Base-by-base conservation (phyloP, 1,139 yeast genomes). In the Kazachstania sp. region DNA sequence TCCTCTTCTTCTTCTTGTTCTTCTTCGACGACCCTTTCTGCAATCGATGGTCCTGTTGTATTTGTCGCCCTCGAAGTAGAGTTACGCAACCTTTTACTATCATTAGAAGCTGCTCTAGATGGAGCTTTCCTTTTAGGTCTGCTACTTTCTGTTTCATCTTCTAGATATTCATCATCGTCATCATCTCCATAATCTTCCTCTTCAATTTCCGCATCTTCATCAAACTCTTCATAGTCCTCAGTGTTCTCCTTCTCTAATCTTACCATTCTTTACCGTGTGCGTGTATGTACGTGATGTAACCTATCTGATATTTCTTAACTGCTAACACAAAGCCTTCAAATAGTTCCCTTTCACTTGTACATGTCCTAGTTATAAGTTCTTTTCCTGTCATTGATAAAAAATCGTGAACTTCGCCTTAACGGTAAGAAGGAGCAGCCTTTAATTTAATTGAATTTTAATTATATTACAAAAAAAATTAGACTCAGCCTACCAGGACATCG, bases 161-260 rank as follows among this genome's bases (percentile, higher is more conserved):
- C 52, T 29, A 45, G 49, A 13, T 45, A 48, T 28, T 51, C 51
- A 5, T 45, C 51, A 7, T 48, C 52, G 15, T 39, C 39, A 19
- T 30, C 46, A 12, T 28, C 43, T 16, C 34, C 39, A 3, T 26
- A 20, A 11, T 37, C 43, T 11, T 50, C 55, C 15, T 44, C 51
- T 19, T 39, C 37, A 6, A 37, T 19, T 12, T 40, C 41, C 9
- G 43, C 26, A 13, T 38, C 46, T 8, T 49, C 57, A 9, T 44
- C 50, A 23, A 48, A 50, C 6, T 52, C 41, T 15, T 45, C 30
- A 15, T 38, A 26, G 30, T 37, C 30, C 18, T n/a, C 41, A 15
- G 42, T 30, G 11, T 20, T 32, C 4, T 29, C 31, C 11, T 35
- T 37, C 9, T 45, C 36, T 15, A 32, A 18, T 32, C 4, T 32